Base-by-base conservation (phyloP, 805 yeast species). In the Ogataea pilisensis region DNA sequence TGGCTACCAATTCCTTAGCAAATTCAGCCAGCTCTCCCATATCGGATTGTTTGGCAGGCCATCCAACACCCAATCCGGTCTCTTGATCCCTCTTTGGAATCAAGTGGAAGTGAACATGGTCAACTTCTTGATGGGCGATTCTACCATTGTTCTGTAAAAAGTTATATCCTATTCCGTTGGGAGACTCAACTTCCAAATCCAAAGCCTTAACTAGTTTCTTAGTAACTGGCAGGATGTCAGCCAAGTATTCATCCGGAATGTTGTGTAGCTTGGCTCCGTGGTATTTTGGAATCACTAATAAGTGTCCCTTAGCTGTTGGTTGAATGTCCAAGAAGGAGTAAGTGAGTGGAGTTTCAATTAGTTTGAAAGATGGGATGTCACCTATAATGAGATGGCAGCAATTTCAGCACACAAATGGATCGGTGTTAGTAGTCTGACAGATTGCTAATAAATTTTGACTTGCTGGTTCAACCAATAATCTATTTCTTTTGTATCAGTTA, bases 51-150 rank as follows among this genome's bases (percentile, higher is more conserved):
- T 80, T 76, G 16, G 89, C 82, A n/a, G 98, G 98, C 98, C 99
- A 93, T 21, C 93, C 96, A 25, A 91, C 88, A 27, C 73, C 74
- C 48, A 91, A 73, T 1, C 99, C 99, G 16, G 90, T 70, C 31
- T 74, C 73, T 2, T 64, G 68, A 54, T 80, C 82, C 44, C 74
- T 75, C 75, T 91, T 91, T 37, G 99, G 99, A 60, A 91, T 91
- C 63, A 91, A 78, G 63, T 91, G 99, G 76, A 93, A 85, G 63
- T 91, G 99, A 43, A 93, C 97, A 61, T 91, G 99, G 52, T 85
- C 93, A 42, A 93, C 98, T 41, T 75, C 83, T 69, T 91, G 99
- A 60, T 93, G 98, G 11, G 98, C 99, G 57, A 90, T 81, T 60
- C 86, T 69, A 37, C 98, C 98, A 54, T 91, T 93, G 72, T 91